Evolutionary conservation across 1,284 basidiomycete genomes (phyloP).

Genomic region (Malassezia sympodialis): DNA sequence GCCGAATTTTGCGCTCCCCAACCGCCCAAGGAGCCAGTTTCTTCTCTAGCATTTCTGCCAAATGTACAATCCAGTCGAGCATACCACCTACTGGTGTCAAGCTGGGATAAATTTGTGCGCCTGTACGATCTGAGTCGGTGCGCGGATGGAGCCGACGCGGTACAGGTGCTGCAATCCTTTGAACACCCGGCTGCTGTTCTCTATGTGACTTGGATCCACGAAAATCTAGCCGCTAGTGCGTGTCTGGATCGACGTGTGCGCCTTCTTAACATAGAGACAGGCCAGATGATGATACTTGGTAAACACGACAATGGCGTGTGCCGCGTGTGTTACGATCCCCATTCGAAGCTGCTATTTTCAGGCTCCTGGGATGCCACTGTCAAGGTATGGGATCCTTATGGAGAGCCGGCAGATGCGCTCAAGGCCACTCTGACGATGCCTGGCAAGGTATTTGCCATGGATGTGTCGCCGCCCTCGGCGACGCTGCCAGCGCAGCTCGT

Average conservation of each 20-base stretch:
- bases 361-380: slow-evolving; percentile 30
- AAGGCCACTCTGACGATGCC: slow-evolving; percentile 25
- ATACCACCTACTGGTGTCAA: slow-evolving; percentile 28
- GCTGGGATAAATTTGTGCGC: slow-evolving; percentile 39
- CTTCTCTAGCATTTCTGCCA: slow-evolving; percentile 25
- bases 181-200: slow-evolving; percentile 40
- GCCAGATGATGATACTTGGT: slow-evolving; percentile 32
- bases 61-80: slow-evolving; percentile 4
- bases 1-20: not conserved
- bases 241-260: slow-evolving; percentile 37
- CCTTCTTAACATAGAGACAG: slow-evolving; percentile 29
- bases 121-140: slow-evolving; percentile 24
- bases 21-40: slow-evolving; percentile 23
- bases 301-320: slow-evolving; percentile 34
- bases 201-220: slow-evolving; percentile 38
- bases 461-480: slow-evolving; percentile 12
- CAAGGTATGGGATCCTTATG: slow-evolving; percentile 27
- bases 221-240: slow-evolving; percentile 30
- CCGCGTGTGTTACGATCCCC: slow-evolving; percentile 29
- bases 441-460: slow-evolving; percentile 42
- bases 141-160: not conserved
- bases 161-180: slow-evolving; percentile 26
- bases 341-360: slow-evolving; percentile 22
- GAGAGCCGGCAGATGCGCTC: not conserved
- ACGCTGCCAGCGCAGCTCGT: slow-evolving; percentile 25